Conservation (phyloP, 179 eudicot species). For the Carnegiea gigantea region DNA sequence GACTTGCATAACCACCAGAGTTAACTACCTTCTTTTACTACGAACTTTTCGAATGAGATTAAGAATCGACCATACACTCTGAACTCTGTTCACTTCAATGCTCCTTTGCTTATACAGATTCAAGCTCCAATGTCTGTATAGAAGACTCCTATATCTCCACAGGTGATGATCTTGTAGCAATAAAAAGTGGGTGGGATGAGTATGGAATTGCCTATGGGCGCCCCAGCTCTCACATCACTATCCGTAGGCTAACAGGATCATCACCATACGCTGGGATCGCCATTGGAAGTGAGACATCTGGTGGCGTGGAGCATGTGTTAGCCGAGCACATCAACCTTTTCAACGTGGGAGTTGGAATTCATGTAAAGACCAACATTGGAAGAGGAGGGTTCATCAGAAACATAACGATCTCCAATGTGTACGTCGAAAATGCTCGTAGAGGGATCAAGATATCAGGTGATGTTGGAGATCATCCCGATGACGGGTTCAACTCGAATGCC, state of each 20-base stretch:
- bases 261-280: slow-evolving; percentile 87
- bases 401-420: slow-evolving; percentile 58
- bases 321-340: slow-evolving; percentile 70
- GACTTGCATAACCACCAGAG: no score
- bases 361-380: slow-evolving; percentile 78
- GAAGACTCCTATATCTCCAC: slow-evolving; percentile 88
- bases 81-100: neutral
- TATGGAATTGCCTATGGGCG: slow-evolving; percentile 72
- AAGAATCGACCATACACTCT: neutral
- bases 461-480: slow-evolving; percentile 87
- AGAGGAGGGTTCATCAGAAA: slow-evolving; percentile 79
- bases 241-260: slow-evolving; percentile 73
- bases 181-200: slow-evolving; percentile 98
- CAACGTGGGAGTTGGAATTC: slow-evolving; percentile 75
- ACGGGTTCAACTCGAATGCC: slow-evolving; percentile 62
- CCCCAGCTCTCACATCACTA: slow-evolving; percentile 72
- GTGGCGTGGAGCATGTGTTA: slow-evolving; percentile 60
- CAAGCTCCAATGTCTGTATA: slow-evolving; percentile 85
- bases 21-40: no score
- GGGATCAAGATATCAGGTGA: slow-evolving; percentile 82
- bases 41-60: no score
- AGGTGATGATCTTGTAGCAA: slow-evolving; percentile 85
- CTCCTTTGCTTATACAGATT: slow-evolving; percentile 45
- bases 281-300: slow-evolving; percentile 89
- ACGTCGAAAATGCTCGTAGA: slow-evolving; percentile 64